phyloP scores from a whole-genome alignment of 2,329 filamentous ascomycete species.

The Fusarium sp. region DNA sequence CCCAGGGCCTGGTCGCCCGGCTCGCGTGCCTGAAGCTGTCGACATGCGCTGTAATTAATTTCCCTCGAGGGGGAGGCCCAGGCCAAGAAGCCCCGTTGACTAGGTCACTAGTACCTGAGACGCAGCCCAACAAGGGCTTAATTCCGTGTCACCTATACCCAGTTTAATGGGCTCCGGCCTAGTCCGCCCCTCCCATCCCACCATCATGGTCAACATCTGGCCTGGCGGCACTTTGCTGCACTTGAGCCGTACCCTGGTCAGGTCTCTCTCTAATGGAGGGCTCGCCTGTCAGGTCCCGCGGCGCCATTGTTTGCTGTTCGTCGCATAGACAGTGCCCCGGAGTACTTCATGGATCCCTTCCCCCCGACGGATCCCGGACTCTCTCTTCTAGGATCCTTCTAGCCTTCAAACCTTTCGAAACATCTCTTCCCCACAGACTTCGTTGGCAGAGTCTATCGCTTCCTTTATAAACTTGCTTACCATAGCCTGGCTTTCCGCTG shows the following conservation, averaged over 20 bases:
- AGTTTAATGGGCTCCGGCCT: constrained; percentile 26
- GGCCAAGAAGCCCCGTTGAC: constrained; percentile 5
- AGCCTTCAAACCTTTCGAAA: constrained; percentile 37
- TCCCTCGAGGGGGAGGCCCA: constrained; percentile 27
- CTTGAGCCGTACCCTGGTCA: constrained; percentile 10
- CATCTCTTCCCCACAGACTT: constrained; percentile 54
- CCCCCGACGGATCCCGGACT: constrained; percentile 13
- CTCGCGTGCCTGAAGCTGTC: constrained; percentile 34
- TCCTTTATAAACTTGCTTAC: constrained; percentile 42
- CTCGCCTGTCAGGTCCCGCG: constrained; percentile 5
- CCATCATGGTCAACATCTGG: constrained; percentile 26
- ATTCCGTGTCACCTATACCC: constrained; percentile 33
- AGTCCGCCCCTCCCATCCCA: constrained; percentile 27
- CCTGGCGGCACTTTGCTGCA: constrained; percentile 20
- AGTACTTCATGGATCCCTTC: constrained; percentile 41
- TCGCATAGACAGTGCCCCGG: constrained; percentile 4
- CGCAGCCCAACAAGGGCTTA: neutral
- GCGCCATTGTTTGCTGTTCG: constrained; percentile 26
- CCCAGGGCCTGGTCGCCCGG: constrained; percentile 33
- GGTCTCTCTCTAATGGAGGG: neutral
- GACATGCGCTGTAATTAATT: constrained; percentile 41
- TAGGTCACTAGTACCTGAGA: constrained; percentile 40
- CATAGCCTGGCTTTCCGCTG: constrained; percentile 29
- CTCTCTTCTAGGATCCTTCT: constrained; percentile 18
- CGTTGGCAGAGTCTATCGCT: constrained; percentile 67